These are phyloP conservation scores for Leucosporidium yakuticum DNA, from an alignment of 768 basidiomycete genomes.

Conservation along the genomic window DNA sequence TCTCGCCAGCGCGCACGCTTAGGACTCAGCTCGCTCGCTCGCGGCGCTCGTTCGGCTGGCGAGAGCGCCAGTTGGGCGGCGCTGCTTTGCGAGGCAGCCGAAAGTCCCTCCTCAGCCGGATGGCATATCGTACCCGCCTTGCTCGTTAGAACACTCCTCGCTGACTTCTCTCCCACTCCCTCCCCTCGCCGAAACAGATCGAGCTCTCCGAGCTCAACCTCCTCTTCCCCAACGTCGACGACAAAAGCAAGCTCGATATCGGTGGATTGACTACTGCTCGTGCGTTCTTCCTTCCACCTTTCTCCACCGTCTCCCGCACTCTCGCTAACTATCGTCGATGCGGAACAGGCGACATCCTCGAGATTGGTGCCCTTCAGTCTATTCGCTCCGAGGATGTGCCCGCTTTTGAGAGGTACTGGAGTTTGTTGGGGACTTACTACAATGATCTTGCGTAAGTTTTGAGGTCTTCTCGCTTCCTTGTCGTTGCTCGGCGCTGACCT, in stretches of 20 bases:
- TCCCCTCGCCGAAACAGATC: slow-evolving; percentile 16
- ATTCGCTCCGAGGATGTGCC: slow-evolving; percentile 81
- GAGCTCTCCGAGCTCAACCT: slow-evolving; percentile 24
- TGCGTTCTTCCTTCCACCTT: background rate
- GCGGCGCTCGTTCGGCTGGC: background rate
- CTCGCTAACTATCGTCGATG: background rate
- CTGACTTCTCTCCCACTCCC: background rate
- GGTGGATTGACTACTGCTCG: slow-evolving; percentile 22
- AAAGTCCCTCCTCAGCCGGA: background rate
- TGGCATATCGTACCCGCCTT: no score
- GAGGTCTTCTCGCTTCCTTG: background rate
- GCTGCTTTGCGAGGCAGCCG: background rate
- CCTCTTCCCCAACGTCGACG: slow-evolving; percentile 19
- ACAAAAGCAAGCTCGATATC: slow-evolving; percentile 3
- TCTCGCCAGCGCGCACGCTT: background rate
- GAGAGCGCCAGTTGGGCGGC: background rate
- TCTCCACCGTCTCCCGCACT: background rate
- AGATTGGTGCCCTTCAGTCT: slow-evolving; percentile 91
- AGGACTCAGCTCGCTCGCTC: background rate
- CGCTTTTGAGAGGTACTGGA: slow-evolving; percentile 90
- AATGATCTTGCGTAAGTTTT: slow-evolving; percentile 66
- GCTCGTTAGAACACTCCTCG: no score
- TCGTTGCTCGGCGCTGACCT: no score
- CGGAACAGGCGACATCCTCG: slow-evolving; percentile 76
- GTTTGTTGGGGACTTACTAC: slow-evolving; percentile 84